Conservation (phyloP, 2,329 filamentous ascomycete genomes). For the Monilinia aucupariae region DNA sequence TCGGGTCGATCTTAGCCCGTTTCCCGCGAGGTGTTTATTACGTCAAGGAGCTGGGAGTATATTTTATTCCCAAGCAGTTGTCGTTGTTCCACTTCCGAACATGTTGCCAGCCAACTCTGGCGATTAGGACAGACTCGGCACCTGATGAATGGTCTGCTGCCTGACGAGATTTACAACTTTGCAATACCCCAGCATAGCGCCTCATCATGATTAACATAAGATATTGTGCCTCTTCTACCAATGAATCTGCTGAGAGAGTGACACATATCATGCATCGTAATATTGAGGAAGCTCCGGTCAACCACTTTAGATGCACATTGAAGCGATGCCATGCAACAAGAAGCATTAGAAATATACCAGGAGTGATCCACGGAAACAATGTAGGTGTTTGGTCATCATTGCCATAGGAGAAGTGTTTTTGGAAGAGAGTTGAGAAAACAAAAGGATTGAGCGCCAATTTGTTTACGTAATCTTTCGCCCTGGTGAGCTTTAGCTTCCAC, state of each 20-base stretch:
- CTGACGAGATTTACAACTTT: conserved; percentile 1
- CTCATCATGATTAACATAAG: not conserved
- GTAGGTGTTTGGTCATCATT: not conserved
- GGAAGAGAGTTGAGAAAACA: not conserved
- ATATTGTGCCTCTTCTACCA: not conserved
- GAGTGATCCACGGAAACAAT: not conserved
- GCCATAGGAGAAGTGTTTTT: not conserved
- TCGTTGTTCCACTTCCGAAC: not conserved
- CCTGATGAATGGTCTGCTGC: not conserved
- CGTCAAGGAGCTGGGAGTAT: not conserved
- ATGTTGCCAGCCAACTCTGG: not conserved
- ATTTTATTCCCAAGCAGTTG: not conserved
- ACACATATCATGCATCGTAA: not conserved
- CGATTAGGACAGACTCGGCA: not conserved
- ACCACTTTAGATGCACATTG: not conserved
- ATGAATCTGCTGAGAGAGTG: not conserved
- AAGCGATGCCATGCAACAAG: not conserved
- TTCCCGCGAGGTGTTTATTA: not conserved
- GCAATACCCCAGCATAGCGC: not conserved
- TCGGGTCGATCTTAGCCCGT: not conserved
- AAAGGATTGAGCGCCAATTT: not conserved
- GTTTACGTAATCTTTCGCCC: not conserved
- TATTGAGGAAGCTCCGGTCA: not conserved
- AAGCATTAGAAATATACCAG: not conserved
- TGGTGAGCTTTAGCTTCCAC: too few species aligned